phyloP scores from a whole-genome alignment of 1,284 basidiomycete genomes.

The Peniophora sp. region DNA sequence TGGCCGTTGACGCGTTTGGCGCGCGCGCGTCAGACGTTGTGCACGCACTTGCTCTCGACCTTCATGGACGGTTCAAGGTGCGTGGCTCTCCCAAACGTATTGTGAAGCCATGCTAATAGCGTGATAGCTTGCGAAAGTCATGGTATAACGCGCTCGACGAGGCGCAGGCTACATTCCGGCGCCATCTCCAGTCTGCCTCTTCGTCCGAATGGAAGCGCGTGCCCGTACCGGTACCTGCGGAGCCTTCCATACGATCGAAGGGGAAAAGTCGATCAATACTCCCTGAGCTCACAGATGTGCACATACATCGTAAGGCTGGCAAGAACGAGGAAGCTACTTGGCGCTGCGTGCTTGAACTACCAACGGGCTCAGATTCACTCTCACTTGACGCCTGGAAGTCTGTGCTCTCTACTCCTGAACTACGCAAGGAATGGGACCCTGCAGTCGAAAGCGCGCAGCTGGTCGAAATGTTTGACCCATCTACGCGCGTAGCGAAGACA shows the following conservation, averaged over 20 bases:
- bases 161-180: constrained; percentile 65
- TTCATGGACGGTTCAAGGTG: constrained; percentile 34
- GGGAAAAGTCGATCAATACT: constrained; percentile 46
- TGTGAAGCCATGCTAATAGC: not conserved
- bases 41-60: constrained; percentile 1
- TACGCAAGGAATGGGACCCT: constrained; percentile 87
- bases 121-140: constrained; percentile 56
- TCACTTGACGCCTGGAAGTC: constrained; percentile 79
- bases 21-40: too few relatives aligned
- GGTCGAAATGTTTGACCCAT: constrained; percentile 81
- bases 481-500: constrained; percentile 82
- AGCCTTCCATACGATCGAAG: constrained; percentile 37
- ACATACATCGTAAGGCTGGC: constrained; percentile 57
- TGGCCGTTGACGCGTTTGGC: not conserved
- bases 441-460: constrained; percentile 82
- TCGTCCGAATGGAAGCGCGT: constrained; percentile 68
- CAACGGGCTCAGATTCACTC: constrained; percentile 51
- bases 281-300: constrained; percentile 60
- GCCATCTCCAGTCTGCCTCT: constrained; percentile 55
- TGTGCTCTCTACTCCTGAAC: constrained; percentile 78
- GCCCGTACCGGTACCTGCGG: constrained; percentile 32
- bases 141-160: constrained; percentile 66
- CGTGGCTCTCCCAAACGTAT: constrained; percentile 4
- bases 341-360: constrained; percentile 75
- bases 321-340: constrained; percentile 73